These are phyloP conservation scores for Sodiomyces alkalinus DNA, from an alignment of 2,329 filamentous ascomycete genomes.

Conservation along the genomic window DNA sequence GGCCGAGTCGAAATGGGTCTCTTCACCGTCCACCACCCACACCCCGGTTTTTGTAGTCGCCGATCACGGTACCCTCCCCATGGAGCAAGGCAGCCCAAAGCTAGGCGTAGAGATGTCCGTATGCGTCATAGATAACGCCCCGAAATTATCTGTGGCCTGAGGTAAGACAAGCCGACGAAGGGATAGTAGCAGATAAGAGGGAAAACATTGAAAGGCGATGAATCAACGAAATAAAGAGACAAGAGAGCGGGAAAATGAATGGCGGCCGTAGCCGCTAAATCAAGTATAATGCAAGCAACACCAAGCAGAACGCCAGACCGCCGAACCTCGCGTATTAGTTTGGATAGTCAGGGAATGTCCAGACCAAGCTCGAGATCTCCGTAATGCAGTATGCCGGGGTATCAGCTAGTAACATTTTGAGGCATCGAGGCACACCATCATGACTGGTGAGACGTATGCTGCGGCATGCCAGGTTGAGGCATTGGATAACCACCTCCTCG, in stretches of 20 bases:
- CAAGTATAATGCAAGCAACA: conserved; percentile 4
- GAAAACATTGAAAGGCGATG: too few relatives aligned
- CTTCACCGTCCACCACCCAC: too few relatives aligned
- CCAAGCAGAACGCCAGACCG: conserved; percentile 17
- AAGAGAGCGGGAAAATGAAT: conserved; percentile 9
- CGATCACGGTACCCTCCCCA: too few relatives aligned
- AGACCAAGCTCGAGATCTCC: conserved; percentile 13
- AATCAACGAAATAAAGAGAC: conserved; percentile 12
- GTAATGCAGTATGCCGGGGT: conserved; percentile 41
- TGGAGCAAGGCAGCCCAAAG: too few relatives aligned
- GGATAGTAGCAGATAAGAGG: too few relatives aligned
- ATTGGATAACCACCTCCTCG: conserved; percentile 62
- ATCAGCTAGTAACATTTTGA: conserved; percentile 29
- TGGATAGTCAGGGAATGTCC: conserved; percentile 1
- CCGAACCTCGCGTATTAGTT: conserved; percentile 18
- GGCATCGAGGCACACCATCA: conserved; percentile 22
- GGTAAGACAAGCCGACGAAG: too few relatives aligned
- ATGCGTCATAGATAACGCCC: too few relatives aligned
- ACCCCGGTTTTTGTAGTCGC: too few relatives aligned
- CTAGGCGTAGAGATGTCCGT: too few relatives aligned
- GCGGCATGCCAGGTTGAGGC: conserved; percentile 64
- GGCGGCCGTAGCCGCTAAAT: conserved; percentile 5
- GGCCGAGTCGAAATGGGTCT: too few relatives aligned
- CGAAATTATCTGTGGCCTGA: too few relatives aligned
- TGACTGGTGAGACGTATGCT: conserved; percentile 69